Base-by-base conservation (phyloP, 2,329 filamentous ascomycete genomes). In the Aspergillus sp. region DNA sequence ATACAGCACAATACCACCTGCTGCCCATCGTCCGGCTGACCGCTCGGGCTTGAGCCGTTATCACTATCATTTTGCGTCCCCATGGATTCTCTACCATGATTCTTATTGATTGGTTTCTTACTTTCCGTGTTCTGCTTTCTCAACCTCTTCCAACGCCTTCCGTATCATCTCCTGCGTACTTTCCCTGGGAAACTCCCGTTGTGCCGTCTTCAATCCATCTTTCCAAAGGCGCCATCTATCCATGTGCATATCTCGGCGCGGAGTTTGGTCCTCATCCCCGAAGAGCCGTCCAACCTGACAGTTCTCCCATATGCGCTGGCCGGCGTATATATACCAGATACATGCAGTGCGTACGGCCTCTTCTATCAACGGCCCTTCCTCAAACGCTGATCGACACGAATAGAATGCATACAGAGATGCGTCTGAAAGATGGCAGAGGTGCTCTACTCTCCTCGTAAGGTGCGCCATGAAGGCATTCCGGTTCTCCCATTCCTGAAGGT, bases 391-490 rank as follows among this genome's bases (percentile, higher is more conserved):
- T 15, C 12, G 15, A 32, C 25, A 52, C 2, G 30, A n/a, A 9
- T 36, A 15, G 3, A 52, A 17, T 12, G 28, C 50, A 8, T 23
- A 52, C 2, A 21, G 2, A 4, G 50, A 17, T n/a, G 36, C 32
- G 30, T 52, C 30, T 19, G 25, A 39, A 17, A 5, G 2, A 19
- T 21, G 30, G 50, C 30, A 17, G n/a, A 52, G 8, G 21, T 50
- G 1, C 0, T 50, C 23, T 15, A 6, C 47, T n/a, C 28, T 19
- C 12, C 30, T 32, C n/a, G 50, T 15, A 30, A 52, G 17, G n/a
- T 52, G 50, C 28, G 50, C 50, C n/a, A 52, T 52, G 17, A 52
- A 52, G 7, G 30, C 17, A 21, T 52, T 52, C 5, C 50, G 50
- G 17, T 52, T 52, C 30, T 52, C 50, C 50, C 50, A 52, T 2